Conservation (phyloP, 1,139 yeast species). For the Kodamaea suecica region DNA sequence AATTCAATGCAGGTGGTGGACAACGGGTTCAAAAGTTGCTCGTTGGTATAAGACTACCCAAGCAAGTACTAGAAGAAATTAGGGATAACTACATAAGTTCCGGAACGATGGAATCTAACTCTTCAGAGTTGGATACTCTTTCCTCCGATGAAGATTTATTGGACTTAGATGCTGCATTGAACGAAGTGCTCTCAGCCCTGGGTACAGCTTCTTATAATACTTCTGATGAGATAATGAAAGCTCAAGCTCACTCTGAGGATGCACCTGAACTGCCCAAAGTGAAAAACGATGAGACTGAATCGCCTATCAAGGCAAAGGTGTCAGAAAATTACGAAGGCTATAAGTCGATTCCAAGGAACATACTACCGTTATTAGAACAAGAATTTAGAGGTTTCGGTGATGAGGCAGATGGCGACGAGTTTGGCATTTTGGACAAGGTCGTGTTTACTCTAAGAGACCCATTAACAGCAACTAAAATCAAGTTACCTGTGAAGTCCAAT, state of each 20-base stretch:
- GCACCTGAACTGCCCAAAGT: too few relatives aligned
- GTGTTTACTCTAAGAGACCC: slow-evolving; percentile 18
- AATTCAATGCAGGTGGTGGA: slow-evolving; percentile 3
- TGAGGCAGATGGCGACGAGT: slow-evolving; percentile 12
- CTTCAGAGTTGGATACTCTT: neutral
- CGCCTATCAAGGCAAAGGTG: neutral
- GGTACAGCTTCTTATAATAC: too few relatives aligned
- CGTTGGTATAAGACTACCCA: slow-evolving; percentile 12
- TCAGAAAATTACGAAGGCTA: neutral
- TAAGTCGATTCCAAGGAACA: slow-evolving; percentile 13
- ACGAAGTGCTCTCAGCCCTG: slow-evolving; percentile 12
- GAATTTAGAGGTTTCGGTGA: slow-evolving; percentile 12
- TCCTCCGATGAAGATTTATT: slow-evolving; percentile 7
- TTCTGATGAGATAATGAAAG: too few relatives aligned
- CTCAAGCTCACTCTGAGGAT: too few relatives aligned
- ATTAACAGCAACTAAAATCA: slow-evolving; percentile 33
- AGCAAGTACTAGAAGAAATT: slow-evolving; percentile 6
- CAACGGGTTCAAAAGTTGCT: slow-evolving; percentile 3
- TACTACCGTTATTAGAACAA: slow-evolving; percentile 15
- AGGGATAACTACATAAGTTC: neutral
- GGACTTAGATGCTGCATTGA: slow-evolving; percentile 13
- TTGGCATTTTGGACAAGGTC: slow-evolving; percentile 15
- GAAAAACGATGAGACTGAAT: neutral
- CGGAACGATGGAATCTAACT: slow-evolving; percentile 9
- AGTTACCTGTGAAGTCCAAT: slow-evolving; percentile 39